Base-by-base conservation (phyloP, 2,329 filamentous ascomycete genomes). In the Arthroderma sp. region DNA sequence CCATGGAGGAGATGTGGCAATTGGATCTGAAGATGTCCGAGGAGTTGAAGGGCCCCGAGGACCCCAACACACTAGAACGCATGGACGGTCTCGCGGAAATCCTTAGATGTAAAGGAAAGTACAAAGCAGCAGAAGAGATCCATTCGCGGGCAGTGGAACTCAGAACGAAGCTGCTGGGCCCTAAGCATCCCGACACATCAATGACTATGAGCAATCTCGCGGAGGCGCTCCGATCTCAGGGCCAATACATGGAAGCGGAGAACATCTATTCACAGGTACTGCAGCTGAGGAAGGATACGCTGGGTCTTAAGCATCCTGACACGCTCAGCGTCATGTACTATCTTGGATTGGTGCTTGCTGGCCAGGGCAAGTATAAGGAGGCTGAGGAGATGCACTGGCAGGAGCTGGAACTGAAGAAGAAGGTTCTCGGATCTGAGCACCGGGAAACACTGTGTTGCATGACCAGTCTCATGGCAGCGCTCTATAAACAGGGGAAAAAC, bases 321-420 rank as follows among this genome's bases (percentile, higher is more conserved):
- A 64, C 63, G 8, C 55, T 64, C 19, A 59, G 21, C 11, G 62
- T 35, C 44, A 59, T 63, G 47, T 58, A 60, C 54, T 60, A 63
- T 31, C 61, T 64, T 28, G 59, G 62, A 4, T 33, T 47, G 6
- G 57, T 59, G 17, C 60, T 63, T 9, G 2, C n/a, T 1, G 33
- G 52, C 54, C 60, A 59, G 54, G 60, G 60, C 2, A 57, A 60
- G 39, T 62, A 59, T 35, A 25, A 58, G n/a, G 58, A 62, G 49
- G 60, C 60, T 6, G 60, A 62, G 33, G 41, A 37, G 17, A n/a
- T 8, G 13, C 15, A 35, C 28, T 39, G 28, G 33, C 25, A 56
- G 56, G 56, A 31, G 17, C 9, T 61, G 15, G 47, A 58, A 35
- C 35, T 23, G 13, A 38, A 11, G 9, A 28, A 58, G 56, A 59